Base-by-base conservation (phyloP, 805 yeast species). In the Zygoascus flipseniorum region DNA sequence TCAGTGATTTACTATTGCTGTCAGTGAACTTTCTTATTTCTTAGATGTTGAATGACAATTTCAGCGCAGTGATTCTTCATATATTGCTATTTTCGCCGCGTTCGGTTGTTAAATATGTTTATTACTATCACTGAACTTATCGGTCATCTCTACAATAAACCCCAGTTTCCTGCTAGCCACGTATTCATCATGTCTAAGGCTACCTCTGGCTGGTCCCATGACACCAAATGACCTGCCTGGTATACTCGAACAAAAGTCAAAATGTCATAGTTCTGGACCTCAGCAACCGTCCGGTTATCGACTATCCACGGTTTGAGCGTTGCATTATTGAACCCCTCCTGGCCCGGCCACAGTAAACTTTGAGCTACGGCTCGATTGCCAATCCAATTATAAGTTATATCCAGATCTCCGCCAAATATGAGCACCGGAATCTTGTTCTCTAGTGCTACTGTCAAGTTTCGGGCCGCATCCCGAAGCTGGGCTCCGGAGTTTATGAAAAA, bases 181-280 rank as follows among this genome's bases (percentile, higher is more conserved):
- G 83, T 77, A 72, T 87, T 85, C 57, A 89, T 78, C 87, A 90
- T 82, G 52, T 79, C 88, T 58, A 85, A 74, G 2, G 95, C 73
- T 63, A 76, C 76, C 59, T 76, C 80, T 18, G 96, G 95, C 72
- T 85, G 89, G 70, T 89, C 60, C 31, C 74, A 83, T 19, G 96
- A 95, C 59, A 88, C 95, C 95, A 89, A 87, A 71, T 89, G 97
- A 31, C 96, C 96, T 47, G 92, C 96, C 60, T 83, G 87, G 62
- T 72, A 86, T 48, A 89, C 76, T 68, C 95, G 80, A 64, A 87
- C 75, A 71, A 85, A 89, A 1, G 95, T 84, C 65, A 88, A 83
- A 51, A 82, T 75, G 46, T 82, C 82, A 60, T 75, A 77, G 64
- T 79, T 83, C 72, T 87, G 87, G 31, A 82, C 82, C 62, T 85